These are phyloP conservation scores for Aspergillus thermomutatus DNA, from an alignment of 2,329 filamentous ascomycete genomes.

Conservation along the genomic window DNA sequence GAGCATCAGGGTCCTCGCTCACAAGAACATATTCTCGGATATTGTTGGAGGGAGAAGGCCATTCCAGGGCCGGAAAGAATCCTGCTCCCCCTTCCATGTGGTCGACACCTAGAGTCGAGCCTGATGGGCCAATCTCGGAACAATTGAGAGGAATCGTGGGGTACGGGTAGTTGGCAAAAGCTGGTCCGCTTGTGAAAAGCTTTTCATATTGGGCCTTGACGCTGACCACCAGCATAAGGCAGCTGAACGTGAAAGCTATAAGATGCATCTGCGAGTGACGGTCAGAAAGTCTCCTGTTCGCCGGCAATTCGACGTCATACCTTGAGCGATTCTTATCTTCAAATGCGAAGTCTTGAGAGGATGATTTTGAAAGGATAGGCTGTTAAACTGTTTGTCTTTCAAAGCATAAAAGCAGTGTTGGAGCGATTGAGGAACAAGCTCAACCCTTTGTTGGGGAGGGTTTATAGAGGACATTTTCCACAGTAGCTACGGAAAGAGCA, in stretches of 20 bases:
- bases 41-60: conserved; percentile 33
- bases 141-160: conserved; percentile 22
- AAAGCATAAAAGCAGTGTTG: not conserved
- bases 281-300: not conserved
- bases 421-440: not conserved
- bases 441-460: not conserved
- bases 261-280: conserved; percentile 14
- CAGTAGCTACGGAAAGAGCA: not conserved
- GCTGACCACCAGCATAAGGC: conserved; percentile 14
- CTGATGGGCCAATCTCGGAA: conserved; percentile 25
- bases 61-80: conserved; percentile 42
- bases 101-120: conserved; percentile 30
- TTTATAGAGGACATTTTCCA: not conserved
- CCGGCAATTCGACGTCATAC: not conserved
- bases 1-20: conserved; percentile 48
- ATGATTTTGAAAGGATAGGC: not conserved
- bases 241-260: conserved; percentile 15
- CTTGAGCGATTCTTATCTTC: not conserved
- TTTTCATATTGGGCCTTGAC: conserved; percentile 18
- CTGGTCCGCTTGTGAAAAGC: conserved; percentile 25
- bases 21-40: conserved; percentile 49
- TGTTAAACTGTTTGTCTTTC: not conserved
- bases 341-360: not conserved
- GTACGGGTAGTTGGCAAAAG: conserved; percentile 16
- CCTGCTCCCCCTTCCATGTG: conserved; percentile 41